Evolutionary conservation across 2,329 filamentous ascomycete genomes (phyloP).

Genomic region (Waltergamsia citrina): DNA sequence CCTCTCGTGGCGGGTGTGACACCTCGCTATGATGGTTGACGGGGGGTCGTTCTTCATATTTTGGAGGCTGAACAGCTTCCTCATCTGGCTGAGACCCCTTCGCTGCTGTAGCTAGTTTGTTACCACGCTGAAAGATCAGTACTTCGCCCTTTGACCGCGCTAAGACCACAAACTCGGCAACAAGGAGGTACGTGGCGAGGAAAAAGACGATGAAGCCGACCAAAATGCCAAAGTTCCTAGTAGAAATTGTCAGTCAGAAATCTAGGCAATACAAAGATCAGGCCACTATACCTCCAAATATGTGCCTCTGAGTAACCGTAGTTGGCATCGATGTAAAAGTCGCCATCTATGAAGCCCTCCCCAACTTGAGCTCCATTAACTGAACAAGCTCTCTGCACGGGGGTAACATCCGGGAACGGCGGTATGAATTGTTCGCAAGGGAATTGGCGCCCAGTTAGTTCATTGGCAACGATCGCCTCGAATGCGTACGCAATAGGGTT

Average conservation of each 20-base stretch:
- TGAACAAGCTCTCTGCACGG: constrained; percentile 41
- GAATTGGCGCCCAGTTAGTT: constrained; percentile 44
- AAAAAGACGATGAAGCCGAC: constrained; percentile 55
- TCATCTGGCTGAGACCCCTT: constrained; percentile 53
- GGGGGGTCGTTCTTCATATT: constrained; percentile 55
- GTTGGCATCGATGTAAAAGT: constrained; percentile 37
- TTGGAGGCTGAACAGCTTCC: constrained; percentile 46
- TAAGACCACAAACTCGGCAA: constrained; percentile 56
- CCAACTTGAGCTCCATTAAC: constrained; percentile 42
- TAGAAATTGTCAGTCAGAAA: no score
- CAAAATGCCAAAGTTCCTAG: constrained; percentile 66
- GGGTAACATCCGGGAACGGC: constrained; percentile 24
- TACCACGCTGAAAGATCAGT: constrained; percentile 60
- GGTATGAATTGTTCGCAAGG: constrained; percentile 36
- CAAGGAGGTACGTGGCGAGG: constrained; percentile 49
- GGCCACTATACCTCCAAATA: no score
- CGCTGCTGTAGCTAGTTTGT: no score
- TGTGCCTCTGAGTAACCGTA: constrained; percentile 45
- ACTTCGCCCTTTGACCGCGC: constrained; percentile 69
- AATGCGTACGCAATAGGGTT: constrained; percentile 59
- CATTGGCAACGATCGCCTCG: constrained; percentile 47
- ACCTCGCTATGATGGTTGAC: constrained; percentile 39
- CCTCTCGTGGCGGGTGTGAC: constrained; percentile 41
- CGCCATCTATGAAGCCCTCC: constrained; percentile 35
- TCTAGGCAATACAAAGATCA: no score